Base-by-base conservation (phyloP, 1,139 yeast species). In the Pichia sp. region DNA sequence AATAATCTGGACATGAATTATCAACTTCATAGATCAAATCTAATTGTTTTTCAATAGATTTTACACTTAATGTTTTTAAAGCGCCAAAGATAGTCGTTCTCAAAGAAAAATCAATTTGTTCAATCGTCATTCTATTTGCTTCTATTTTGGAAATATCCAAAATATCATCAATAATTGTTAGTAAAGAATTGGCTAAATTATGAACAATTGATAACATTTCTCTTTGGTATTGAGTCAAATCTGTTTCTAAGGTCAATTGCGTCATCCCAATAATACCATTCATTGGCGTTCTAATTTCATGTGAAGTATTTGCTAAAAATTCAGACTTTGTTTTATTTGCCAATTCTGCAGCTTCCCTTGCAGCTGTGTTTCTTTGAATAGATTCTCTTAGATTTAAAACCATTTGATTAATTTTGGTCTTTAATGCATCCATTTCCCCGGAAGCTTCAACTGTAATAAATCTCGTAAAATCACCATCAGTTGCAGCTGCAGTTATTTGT, bases 221-320 rank as follows among this genome's bases (percentile, higher is more conserved):
- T 49, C 95, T 73, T 63, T 86, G 95, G 57, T 85, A 85, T 62
- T 85, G 94, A 6, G 93, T 84, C 49, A 85, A 68, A 56, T 85
- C 91, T 0, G 95, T 85, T 55, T 86, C 95, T 43, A 86, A 70
- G 0, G 95, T 83, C 51, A 86, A 67, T 61, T 86, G 95, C 2
- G 95, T 86, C 91, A 86, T 86, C 57, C 95, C 95, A 55, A 86
- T 82, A 39, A 86, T 86, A 68, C 95, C 95, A 60, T 86, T 86
- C 75, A 86, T 81, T 20, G 95, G 95, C 5, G 95, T 86, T 62
- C 95, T 72, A 55, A 86, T 83, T 63, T 86, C 95, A 65, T 86
- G 95, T 4, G 95, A 85, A 80, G 86, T 86, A 56, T 86, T 86
- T 29, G 94, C 95, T 64, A 86, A 71, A 59, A 86, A 86, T 61